Base-by-base conservation (phyloP, 202 grass and related monocot genomes). In the Alloteropsis angusta region DNA sequence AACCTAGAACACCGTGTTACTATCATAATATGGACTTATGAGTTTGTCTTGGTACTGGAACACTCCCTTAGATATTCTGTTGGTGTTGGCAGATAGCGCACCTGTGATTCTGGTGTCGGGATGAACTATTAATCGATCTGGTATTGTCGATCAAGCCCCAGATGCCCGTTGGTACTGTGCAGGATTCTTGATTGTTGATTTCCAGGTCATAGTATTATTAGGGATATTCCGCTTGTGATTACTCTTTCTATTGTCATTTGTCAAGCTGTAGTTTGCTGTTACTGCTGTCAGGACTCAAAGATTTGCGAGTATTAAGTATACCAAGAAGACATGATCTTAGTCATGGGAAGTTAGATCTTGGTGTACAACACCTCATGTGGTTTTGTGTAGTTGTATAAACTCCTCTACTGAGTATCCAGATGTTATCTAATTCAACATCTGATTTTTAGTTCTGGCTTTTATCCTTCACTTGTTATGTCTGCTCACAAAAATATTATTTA, bases 381-480 rank as follows among this genome's bases (percentile, higher is more conserved):
- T 37, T 53, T 32, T 30, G 71, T 30, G 30, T 35, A 26, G 48
- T 59, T 44, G 4, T 28, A 81, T 62, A 60, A 35, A n/a, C 13
- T 79, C 26, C 21, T 44, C 14, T 57, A 38, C 15, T 48, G 30
- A 66, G 30, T 42, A 60, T 49, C 57, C 30, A n/a, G 46, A 18
- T 77, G 0, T 48, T 78, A 12, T 67, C 14, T 19, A 13, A n/a
- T 68, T 67, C 22, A 26, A 35, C 28, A 70, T 41, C 64, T 56
- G 46, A 46, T 64, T 63, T 45, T 71, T 1, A 8, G 21, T 86
- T 55, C n/a, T 62, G n/a, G 55, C 21, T 85, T 72, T 85, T 72
- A 66, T 12, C 12, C 25, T 77, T 65, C 48, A 46, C 28, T 53
- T 36, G 22, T 50, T 50, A 58, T 72, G 58, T 46, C 38, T 39